These are phyloP conservation scores for Actinomortierella wolfii DNA, from an alignment of 371 early-diverging fungal genomes.

Conservation along the genomic window DNA sequence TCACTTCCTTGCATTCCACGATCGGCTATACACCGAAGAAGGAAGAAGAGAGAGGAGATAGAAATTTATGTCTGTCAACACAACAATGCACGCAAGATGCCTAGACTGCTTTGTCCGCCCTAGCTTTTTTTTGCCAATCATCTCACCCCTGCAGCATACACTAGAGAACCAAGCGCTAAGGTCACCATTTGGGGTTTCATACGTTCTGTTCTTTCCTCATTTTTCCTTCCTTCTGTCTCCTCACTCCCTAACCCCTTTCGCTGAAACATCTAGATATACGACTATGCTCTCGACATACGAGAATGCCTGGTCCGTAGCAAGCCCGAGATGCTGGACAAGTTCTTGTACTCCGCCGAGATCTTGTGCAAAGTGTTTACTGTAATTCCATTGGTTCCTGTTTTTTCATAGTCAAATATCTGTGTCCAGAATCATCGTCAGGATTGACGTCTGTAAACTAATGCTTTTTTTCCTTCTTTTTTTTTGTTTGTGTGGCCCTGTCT, in stretches of 20 bases:
- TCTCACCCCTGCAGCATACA: too few relatives aligned
- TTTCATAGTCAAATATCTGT: too few relatives aligned
- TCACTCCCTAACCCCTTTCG: too few relatives aligned
- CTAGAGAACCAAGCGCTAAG: too few relatives aligned
- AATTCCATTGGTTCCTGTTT: neutral
- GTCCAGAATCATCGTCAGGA: too few relatives aligned
- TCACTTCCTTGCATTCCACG: too few relatives aligned
- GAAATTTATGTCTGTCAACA: too few relatives aligned
- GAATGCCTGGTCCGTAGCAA: conserved; percentile 43
- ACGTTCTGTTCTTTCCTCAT: too few relatives aligned
- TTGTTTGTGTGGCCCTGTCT: too few relatives aligned
- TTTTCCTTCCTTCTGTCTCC: too few relatives aligned
- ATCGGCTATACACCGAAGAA: neutral
- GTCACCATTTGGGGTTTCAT: too few relatives aligned
- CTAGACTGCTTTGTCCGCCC: neutral
- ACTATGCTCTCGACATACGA: conserved; percentile 39
- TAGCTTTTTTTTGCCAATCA: neutral
- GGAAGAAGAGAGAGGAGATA: neutral
- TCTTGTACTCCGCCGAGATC: conserved; percentile 43
- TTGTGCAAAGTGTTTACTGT: conserved; percentile 44
- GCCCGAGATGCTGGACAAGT: conserved; percentile 25
- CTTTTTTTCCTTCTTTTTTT: neutral
- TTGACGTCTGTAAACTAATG: neutral
- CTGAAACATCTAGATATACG: conserved; percentile 42
- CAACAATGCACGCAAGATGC: too few relatives aligned